Evolutionary conservation across 306 rosid species (phyloP).

Genomic region (Quercus ilex): DNA sequence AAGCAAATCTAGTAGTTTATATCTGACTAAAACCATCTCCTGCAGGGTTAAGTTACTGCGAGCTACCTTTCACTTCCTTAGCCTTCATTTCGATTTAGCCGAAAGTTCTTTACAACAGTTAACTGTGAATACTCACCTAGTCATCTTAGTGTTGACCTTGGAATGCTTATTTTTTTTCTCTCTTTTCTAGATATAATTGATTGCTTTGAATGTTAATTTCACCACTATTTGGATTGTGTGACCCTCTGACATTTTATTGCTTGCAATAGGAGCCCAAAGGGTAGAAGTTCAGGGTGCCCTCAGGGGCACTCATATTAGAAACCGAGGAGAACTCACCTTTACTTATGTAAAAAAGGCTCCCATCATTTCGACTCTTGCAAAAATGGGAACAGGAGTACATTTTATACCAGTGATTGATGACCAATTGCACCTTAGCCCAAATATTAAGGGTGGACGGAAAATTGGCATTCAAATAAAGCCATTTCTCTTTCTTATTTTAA

Average conservation of each 20-base stretch:
- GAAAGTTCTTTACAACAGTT: background rate
- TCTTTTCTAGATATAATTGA: background rate
- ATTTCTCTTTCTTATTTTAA: too few relatives aligned
- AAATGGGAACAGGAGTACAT: background rate
- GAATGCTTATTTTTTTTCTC: background rate
- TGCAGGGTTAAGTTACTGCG: background rate
- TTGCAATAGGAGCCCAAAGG: background rate
- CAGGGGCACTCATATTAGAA: background rate
- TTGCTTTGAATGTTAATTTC: background rate
- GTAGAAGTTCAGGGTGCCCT: background rate
- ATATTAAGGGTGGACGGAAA: background rate
- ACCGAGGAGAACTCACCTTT: background rate
- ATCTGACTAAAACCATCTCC: background rate
- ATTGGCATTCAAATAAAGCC: too few relatives aligned
- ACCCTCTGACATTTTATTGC: background rate
- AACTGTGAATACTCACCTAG: background rate
- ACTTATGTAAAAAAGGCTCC: background rate
- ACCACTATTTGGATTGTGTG: background rate
- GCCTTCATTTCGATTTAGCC: background rate
- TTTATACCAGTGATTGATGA: background rate
- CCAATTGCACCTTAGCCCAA: background rate
- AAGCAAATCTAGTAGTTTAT: background rate
- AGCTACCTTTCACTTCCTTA: background rate
- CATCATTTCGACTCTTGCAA: background rate
- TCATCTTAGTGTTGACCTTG: background rate